Evolutionary conservation across 192 early-diverging fungal species (phyloP).

Genomic region (Podila minutissima): DNA sequence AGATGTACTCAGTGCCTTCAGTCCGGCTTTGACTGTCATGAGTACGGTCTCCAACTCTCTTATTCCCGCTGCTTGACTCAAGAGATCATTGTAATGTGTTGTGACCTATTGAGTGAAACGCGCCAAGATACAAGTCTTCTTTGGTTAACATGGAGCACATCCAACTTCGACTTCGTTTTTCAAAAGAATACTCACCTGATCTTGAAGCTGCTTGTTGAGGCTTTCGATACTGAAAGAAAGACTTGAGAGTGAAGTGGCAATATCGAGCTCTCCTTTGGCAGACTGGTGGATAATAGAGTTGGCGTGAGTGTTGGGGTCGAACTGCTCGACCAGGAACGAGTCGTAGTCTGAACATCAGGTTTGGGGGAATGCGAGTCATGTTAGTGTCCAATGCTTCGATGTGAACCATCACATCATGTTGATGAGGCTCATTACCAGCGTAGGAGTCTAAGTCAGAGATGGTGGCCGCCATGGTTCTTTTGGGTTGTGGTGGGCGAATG

Average conservation of each 20-base stretch:
- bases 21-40: slow-evolving; percentile 59
- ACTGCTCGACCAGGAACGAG: slow-evolving; percentile 68
- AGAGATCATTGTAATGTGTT: slow-evolving; percentile 71
- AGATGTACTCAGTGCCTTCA: slow-evolving; percentile 63
- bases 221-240: slow-evolving; percentile 78
- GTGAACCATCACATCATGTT: neutral
- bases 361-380: neutral
- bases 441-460: slow-evolving; percentile 44
- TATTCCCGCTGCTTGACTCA: slow-evolving; percentile 74
- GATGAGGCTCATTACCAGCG: slow-evolving; percentile 18
- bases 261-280: slow-evolving; percentile 67
- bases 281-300: slow-evolving; percentile 71
- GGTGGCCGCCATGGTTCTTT: slow-evolving; percentile 13
- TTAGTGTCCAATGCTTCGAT: neutral
- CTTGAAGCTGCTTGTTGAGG: slow-evolving; percentile 78
- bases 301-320: slow-evolving; percentile 76
- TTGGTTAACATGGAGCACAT: too few species aligned
- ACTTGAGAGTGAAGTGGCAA: slow-evolving; percentile 70
- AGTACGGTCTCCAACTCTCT: slow-evolving; percentile 67
- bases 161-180: too few species aligned
- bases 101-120: slow-evolving; percentile 60
- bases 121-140: too few species aligned
- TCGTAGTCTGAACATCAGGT: slow-evolving; percentile 63
- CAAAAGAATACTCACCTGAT: slow-evolving; percentile 60
- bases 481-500: neutral